Conservation (phyloP, 176 grass and related monocot species). For the Cenchrus americanus region DNA sequence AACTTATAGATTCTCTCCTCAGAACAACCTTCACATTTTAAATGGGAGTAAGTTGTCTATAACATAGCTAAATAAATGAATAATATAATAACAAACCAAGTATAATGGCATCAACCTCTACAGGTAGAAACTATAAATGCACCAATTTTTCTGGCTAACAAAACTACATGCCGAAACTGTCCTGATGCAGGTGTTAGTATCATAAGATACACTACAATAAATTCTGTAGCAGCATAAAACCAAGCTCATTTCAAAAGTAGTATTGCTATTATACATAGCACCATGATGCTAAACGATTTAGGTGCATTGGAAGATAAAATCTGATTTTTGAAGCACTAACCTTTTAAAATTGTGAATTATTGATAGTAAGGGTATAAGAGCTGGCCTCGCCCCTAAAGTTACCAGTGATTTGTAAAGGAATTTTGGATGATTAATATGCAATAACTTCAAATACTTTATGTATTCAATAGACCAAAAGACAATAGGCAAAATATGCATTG, state of each 20-base stretch:
- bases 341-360: neutral
- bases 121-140: no score
- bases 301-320: neutral
- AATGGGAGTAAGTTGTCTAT: conserved; percentile 13
- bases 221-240: neutral
- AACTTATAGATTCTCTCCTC: conserved; percentile 28
- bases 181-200: neutral
- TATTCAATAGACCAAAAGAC: neutral
- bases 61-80: neutral
- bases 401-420: neutral
- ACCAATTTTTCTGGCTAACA: neutral
- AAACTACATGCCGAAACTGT: neutral
- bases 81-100: neutral
- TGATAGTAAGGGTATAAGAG: neutral
- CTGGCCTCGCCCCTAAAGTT: neutral
- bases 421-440: conserved; percentile 2
- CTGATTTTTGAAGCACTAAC: neutral
- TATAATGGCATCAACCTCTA: neutral
- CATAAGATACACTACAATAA: neutral
- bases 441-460: neutral
- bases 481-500: neutral
- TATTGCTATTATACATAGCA: no score
- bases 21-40: conserved; percentile 38
- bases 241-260: neutral
- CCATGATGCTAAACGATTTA: neutral